These are phyloP conservation scores for Sclerotinia sclerotiorum DNA, from an alignment of 2,329 filamentous ascomycete species.

Conservation along the genomic window DNA sequence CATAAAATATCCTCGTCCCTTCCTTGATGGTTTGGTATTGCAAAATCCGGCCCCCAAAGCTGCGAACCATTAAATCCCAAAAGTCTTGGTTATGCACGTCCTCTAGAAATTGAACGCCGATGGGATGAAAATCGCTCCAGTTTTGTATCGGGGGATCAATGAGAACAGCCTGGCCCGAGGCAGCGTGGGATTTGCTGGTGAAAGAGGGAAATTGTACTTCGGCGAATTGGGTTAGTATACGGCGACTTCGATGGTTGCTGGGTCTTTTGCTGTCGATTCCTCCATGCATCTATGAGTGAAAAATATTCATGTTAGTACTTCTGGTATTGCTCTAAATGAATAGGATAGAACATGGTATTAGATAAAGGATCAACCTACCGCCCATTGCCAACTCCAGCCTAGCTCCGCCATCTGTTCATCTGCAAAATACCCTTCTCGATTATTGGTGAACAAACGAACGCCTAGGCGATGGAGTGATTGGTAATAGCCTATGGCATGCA, in stretches of 20 bases:
- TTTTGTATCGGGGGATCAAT: neutral
- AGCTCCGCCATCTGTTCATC: constrained; percentile 9
- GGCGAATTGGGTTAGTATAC: neutral
- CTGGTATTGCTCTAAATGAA: too few relatives aligned
- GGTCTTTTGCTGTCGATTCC: constrained; percentile 9
- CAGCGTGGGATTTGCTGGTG: neutral
- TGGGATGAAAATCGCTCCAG: neutral
- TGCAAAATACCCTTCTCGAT: constrained; percentile 6
- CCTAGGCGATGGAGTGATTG: constrained; percentile 7
- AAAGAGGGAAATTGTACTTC: neutral
- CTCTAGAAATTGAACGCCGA: constrained; percentile 1
- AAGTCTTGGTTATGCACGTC: constrained; percentile 9
- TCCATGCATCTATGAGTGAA: neutral
- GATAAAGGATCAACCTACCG: neutral
- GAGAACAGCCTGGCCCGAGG: neutral
- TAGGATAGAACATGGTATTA: too few relatives aligned
- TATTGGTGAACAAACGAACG: neutral
- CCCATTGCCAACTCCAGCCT: constrained; percentile 17
- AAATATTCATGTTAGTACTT: neutral
- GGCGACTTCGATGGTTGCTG: neutral
- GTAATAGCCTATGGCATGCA: constrained; percentile 16
- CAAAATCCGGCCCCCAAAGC: neutral
- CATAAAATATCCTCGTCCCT: neutral
- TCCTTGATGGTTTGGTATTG: constrained; percentile 1
- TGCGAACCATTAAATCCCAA: constrained; percentile 10